phyloP scores from a whole-genome alignment of 1,284 basidiomycete genomes.

The Leccinum ambiguum region DNA sequence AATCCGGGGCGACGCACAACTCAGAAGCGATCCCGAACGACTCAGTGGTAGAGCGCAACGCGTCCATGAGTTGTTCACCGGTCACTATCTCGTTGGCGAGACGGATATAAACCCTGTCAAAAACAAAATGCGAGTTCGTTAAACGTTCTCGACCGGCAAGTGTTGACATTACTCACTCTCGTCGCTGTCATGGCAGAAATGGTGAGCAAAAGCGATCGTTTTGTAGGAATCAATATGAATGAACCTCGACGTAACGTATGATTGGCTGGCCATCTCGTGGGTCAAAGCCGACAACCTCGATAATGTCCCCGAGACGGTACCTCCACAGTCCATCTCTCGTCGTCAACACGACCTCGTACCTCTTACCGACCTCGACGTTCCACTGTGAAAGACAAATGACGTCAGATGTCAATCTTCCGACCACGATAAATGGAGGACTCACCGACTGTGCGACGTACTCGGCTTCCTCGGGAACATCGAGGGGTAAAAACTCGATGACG shows the following conservation, averaged over 20 bases:
- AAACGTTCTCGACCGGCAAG: background rate
- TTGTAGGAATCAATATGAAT: background rate
- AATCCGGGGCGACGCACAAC: conserved; percentile 19
- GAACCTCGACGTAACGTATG: conserved; percentile 26
- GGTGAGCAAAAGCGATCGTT: conserved; percentile 1
- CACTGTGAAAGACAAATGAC: conserved; percentile 18
- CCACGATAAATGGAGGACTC: background rate
- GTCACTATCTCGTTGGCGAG: conserved; percentile 25
- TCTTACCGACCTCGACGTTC: conserved; percentile 13
- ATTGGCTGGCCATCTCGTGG: conserved; percentile 23
- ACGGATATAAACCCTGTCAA: conserved; percentile 17
- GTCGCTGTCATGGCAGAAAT: conserved; percentile 12
- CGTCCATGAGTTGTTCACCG: conserved; percentile 18
- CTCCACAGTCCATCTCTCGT: conserved; percentile 28
- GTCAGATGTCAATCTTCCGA: conserved; percentile 2
- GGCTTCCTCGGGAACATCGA: conserved; percentile 19
- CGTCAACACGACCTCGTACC: conserved; percentile 26
- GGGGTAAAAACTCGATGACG: conserved; percentile 26
- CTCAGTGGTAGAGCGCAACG: conserved; percentile 16
- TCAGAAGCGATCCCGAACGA: conserved; percentile 22
- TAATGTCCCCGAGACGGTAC: conserved; percentile 27
- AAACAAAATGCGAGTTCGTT: background rate
- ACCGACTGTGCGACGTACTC: conserved; percentile 23
- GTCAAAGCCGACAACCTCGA: conserved; percentile 25
- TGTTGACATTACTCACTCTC: conserved; percentile 16